Conservation (phyloP, 148 eudicot species). For the Cornus florida region DNA sequence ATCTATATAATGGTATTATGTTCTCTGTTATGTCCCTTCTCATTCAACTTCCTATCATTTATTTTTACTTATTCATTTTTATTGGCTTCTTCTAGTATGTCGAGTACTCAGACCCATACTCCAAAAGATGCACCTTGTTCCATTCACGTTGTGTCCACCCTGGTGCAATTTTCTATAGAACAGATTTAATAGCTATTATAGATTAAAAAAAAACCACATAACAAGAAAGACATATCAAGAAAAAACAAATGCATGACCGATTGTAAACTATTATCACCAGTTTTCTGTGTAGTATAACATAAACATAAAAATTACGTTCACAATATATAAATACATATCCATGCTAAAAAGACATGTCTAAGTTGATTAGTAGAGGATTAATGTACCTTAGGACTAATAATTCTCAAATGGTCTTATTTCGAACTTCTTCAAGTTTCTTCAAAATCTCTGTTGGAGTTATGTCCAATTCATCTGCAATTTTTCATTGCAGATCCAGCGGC, state of each 20-base stretch:
- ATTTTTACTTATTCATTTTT: not conserved
- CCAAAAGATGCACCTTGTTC: not conserved
- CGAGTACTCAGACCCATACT: not conserved
- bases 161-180: not conserved
- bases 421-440: constrained; percentile 92
- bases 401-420: constrained; percentile 81
- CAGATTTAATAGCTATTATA: no score
- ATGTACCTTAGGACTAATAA: not conserved
- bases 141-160: not conserved
- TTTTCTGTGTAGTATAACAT: not conserved
- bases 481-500: constrained; percentile 31
- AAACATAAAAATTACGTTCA: not conserved
- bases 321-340: not conserved
- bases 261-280: no score
- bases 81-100: not conserved
- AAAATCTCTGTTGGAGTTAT: constrained; percentile 92
- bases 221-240: no score
- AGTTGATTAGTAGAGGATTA: not conserved
- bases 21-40: not conserved
- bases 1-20: not conserved
- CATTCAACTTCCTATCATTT: not conserved
- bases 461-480: constrained; percentile 95
- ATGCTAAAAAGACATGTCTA: not conserved
- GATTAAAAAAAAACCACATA: no score
- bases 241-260: no score